phyloP scores from a whole-genome alignment of 2,329 filamentous ascomycete genomes.

The Phaeosphaeria sp. region DNA sequence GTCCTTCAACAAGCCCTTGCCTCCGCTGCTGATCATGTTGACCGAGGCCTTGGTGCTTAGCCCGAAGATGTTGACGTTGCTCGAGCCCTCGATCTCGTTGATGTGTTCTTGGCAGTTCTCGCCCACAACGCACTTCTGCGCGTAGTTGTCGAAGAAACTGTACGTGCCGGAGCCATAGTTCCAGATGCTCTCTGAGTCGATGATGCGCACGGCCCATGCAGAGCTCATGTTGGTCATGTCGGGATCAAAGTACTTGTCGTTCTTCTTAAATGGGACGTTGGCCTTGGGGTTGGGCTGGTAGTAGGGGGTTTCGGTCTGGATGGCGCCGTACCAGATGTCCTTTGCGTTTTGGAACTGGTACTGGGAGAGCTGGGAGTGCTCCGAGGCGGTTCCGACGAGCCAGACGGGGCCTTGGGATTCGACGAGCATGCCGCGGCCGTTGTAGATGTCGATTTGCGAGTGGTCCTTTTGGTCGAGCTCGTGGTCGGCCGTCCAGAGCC shows the following conservation, averaged over 20 bases:
- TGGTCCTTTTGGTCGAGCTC: slow-evolving; percentile 78
- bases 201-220: slow-evolving; percentile 55
- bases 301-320: slow-evolving; percentile 75
- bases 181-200: slow-evolving; percentile 50
- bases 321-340: slow-evolving; percentile 68
- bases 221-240: slow-evolving; percentile 51
- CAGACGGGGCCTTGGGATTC: slow-evolving; percentile 79
- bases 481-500: slow-evolving; percentile 92
- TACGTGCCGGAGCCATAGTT: slow-evolving; percentile 60
- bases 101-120: slow-evolving; percentile 61
- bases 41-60: slow-evolving; percentile 57
- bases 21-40: slow-evolving; percentile 55
- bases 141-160: slow-evolving; percentile 66
- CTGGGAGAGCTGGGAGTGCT: slow-evolving; percentile 74
- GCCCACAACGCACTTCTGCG: slow-evolving; percentile 54
- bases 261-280: slow-evolving; percentile 61
- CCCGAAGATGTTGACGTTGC: slow-evolving; percentile 55
- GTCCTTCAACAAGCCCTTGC: slow-evolving; percentile 47
- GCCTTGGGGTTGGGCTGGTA: slow-evolving; percentile 71
- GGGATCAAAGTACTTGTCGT: slow-evolving; percentile 52
- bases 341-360: slow-evolving; percentile 68
- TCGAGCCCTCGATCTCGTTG: slow-evolving; percentile 52
- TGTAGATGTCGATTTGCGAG: slow-evolving; percentile 82
- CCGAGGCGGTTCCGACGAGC: slow-evolving; percentile 71
- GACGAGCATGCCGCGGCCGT: slow-evolving; percentile 81